phyloP scores from a whole-genome alignment of 305 asterid species.

The Solanum aculeatissimum region DNA sequence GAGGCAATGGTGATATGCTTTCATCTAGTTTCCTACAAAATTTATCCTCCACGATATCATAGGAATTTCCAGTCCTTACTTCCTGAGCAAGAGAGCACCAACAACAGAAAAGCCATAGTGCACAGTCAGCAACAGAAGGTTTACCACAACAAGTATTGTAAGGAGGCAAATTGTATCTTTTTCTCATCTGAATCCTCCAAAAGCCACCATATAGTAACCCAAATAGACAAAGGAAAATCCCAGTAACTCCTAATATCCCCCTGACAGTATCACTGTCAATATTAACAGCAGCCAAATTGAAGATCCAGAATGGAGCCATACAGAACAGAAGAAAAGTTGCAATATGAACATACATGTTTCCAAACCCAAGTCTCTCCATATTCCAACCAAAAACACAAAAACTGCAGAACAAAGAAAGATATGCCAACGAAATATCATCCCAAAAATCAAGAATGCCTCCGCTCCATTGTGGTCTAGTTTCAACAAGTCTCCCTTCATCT shows the following conservation, averaged over 20 bases:
- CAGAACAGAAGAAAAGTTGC: slow-evolving; percentile 83
- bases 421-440: slow-evolving; percentile 85
- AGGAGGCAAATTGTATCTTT: slow-evolving; percentile 66
- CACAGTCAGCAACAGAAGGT: slow-evolving; percentile 60
- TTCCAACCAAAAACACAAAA: slow-evolving; percentile 97
- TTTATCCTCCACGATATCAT: slow-evolving; percentile 63
- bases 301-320: slow-evolving; percentile 85
- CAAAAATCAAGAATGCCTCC: slow-evolving; percentile 87
- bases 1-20: slow-evolving; percentile 38
- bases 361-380: slow-evolving; percentile 93
- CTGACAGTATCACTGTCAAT: slow-evolving; percentile 60
- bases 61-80: slow-evolving; percentile 68
- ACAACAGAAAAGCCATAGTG: slow-evolving; percentile 83
- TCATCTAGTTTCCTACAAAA: slow-evolving; percentile 28
- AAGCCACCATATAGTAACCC: slow-evolving; percentile 91
- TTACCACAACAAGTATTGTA: slow-evolving; percentile 48
- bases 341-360: slow-evolving; percentile 93
- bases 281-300: slow-evolving; percentile 73
- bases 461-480: slow-evolving; percentile 64
- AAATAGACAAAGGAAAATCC: slow-evolving; percentile 72
- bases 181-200: slow-evolving; percentile 94
- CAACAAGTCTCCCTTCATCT: slow-evolving; percentile 37
- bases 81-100: slow-evolving; percentile 93
- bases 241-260: slow-evolving; percentile 59
- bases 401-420: slow-evolving; percentile 79